phyloP scores from a whole-genome alignment of 805 yeast species.

The Metschnikowia gruessii region DNA sequence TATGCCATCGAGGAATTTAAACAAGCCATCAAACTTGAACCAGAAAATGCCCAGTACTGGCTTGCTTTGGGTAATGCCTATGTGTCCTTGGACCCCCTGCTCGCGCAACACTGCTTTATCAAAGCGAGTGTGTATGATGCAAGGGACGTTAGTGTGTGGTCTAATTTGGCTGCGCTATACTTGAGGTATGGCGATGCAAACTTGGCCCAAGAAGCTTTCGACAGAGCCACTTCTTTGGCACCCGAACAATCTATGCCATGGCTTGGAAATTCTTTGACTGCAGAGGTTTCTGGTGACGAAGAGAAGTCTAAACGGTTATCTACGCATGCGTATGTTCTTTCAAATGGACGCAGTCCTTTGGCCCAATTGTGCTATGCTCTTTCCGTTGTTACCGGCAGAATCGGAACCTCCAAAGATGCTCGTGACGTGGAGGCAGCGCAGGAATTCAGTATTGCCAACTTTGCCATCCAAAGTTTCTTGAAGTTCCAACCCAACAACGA shows the following conservation, averaged over 20 bases:
- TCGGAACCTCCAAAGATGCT: conserved; percentile 45
- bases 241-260: conserved; percentile 77
- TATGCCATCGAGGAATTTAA: conserved; percentile 58
- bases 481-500: conserved; percentile 58
- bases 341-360: conserved; percentile 68
- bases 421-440: conserved; percentile 59
- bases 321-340: conserved; percentile 74
- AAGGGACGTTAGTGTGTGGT: conserved; percentile 70
- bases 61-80: conserved; percentile 76
- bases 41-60: conserved; percentile 75
- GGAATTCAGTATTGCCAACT: conserved; percentile 62
- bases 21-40: conserved; percentile 68
- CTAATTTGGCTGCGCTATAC: conserved; percentile 76
- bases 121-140: conserved; percentile 72
- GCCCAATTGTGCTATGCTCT: conserved; percentile 73
- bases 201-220: conserved; percentile 70
- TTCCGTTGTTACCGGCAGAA: conserved; percentile 47
- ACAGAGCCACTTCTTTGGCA: conserved; percentile 73
- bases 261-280: conserved; percentile 78
- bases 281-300: conserved; percentile 48
- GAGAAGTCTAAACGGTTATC: conserved; percentile 55
- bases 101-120: conserved; percentile 91
- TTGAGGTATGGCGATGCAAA: conserved; percentile 63
- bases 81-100: conserved; percentile 57
- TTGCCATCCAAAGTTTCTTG: conserved; percentile 63